Evolutionary conservation across 257 asterid genomes (phyloP).

Genomic region (Dorcoceras hygrometricum): DNA sequence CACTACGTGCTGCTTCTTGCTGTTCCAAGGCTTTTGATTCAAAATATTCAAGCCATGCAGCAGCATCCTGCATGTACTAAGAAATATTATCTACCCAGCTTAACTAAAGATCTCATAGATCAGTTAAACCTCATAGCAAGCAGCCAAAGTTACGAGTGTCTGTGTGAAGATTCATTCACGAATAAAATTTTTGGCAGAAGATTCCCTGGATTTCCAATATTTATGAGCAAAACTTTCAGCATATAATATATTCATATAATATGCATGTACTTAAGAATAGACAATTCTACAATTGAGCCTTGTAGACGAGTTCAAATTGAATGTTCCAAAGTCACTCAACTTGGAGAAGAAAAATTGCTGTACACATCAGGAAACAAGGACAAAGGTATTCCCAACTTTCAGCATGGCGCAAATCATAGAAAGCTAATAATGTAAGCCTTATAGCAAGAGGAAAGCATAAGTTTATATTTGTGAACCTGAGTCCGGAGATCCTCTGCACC

Average conservation of each 20-base stretch:
- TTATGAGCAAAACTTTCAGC: conserved; percentile 7
- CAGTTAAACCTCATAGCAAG: conserved; percentile 8
- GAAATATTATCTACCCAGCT: conserved; percentile 16
- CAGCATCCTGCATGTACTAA: conserved; percentile 79
- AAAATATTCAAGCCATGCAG: conserved; percentile 99
- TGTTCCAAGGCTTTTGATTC: conserved; percentile 98
- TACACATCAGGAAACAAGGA: background rate
- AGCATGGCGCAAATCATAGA: conserved; percentile 12
- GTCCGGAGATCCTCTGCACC: conserved; percentile 98
- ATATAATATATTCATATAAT: background rate
- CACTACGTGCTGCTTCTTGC: conserved; percentile 94
- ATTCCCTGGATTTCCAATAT: background rate
- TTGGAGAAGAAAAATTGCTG: conserved; percentile 5
- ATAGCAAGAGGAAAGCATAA: conserved; percentile 15
- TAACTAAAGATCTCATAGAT: background rate
- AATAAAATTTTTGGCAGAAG: background rate
- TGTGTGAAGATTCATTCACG: conserved; percentile 8
- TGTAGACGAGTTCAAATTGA: background rate
- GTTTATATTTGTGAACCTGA: conserved; percentile 55
- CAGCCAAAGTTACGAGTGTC: conserved; percentile 10
- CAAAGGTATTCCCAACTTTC: conserved; percentile 5
- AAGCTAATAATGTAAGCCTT: conserved; percentile 6
- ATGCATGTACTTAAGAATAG: background rate
- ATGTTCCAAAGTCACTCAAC: background rate
- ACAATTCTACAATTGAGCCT: background rate